phyloP scores from a whole-genome alignment of 805 yeast genomes.

The Maudiozyma bulderi region DNA sequence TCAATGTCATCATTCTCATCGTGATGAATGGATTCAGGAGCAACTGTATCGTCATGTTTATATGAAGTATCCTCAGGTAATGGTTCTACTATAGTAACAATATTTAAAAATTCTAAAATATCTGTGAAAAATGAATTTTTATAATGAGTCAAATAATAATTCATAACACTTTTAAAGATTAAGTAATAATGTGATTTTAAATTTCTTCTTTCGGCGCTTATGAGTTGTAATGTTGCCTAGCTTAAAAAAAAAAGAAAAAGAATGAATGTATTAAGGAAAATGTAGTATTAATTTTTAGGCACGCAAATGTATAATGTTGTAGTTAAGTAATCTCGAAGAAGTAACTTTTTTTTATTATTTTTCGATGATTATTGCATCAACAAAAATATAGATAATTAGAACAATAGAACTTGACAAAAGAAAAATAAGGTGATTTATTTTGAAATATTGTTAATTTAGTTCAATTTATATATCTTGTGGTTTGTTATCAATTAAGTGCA shows the following conservation, averaged over 20 bases:
- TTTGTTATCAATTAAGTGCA: too few species aligned
- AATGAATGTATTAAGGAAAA: background rate
- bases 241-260: too few species aligned
- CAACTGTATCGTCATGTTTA: too few species aligned
- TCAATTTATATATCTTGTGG: too few species aligned
- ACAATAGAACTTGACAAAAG: too few species aligned
- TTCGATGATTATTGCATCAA: too few species aligned
- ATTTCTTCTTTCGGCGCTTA: background rate
- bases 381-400: too few species aligned
- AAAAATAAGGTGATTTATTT: too few species aligned
- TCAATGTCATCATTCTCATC: background rate
- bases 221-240: background rate
- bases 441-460: too few species aligned
- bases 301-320: background rate
- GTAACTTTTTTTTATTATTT: too few species aligned
- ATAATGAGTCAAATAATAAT: conserved; percentile 1
- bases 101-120: conserved; percentile 13
- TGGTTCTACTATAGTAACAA: conserved; percentile 9
- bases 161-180: background rate
- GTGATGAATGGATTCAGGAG: too few species aligned
- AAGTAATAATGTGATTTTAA: background rate
- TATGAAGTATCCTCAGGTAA: background rate
- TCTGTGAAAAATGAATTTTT: conserved; percentile 20
- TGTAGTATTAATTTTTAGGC: background rate
- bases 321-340: too few species aligned